Evolutionary conservation across 2,329 filamentous ascomycete species (phyloP), one percentile per base, ranked within the genome.

Genomic region (Ascochyta pisi): DNA sequence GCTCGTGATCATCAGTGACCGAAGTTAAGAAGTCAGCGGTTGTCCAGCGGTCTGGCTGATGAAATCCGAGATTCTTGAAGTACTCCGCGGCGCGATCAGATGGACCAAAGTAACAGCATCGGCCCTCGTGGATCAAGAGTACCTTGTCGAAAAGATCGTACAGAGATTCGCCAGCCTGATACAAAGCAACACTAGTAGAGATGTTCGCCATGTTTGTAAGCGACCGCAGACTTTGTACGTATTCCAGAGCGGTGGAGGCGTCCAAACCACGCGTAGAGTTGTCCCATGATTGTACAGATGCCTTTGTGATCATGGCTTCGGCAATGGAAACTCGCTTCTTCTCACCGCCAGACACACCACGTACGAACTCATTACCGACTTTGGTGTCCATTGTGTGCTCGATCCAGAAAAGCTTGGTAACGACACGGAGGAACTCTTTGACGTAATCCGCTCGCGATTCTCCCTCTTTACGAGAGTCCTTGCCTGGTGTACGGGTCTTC

Each of bases 241-340:
- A 93, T 65, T 91, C 88, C 35, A 91, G 75, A 0, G 90, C 90
- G 0, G 88, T 92, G 7, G 86, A 86, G 0, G 87, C 86, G 71
- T 93, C 90, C 0, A 94, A 80, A 10, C 90, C 90, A 47, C 84
- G 82, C 0, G 90, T 93, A 23, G 83, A 87, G 62, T 91, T 91
- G 57, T 82, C 80, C 74, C 79, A 79, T 10, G 67, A 74, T 40
- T 76, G 76, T 12, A 72, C 66, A 4, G 65, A 69, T 24, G 70
- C 68, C 27, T 74, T 71, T 7, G 70, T 81, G 13, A 81, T 76
- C 77, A 82, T 79, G 15, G 77, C 77, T 58, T 82, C 80, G 0
- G 80, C 80, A 23, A 82, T 81, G 4, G 72, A 77, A 1, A 82
- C 79, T 34, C 80, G 75, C 66, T 82, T 81, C 59, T 78, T 77